Evolutionary conservation across 352 stramenopile genomes (phyloP).

Genomic region (Globisporangium emineosum): DNA sequence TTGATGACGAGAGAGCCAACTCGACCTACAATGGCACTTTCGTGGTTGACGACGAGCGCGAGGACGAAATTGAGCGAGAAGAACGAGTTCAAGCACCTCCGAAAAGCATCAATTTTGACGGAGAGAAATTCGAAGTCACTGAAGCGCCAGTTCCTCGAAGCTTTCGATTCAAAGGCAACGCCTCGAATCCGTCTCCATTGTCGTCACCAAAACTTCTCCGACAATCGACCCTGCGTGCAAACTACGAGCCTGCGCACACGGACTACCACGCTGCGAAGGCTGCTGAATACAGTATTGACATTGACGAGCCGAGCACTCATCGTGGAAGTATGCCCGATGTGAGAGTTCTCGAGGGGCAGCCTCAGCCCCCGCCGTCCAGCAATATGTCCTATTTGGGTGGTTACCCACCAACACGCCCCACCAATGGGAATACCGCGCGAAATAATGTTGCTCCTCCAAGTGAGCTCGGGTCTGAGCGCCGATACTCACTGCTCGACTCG

Average conservation of each 20-base stretch:
- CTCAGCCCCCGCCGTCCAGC: conserved; percentile 3
- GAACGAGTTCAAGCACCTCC: conserved; percentile 31
- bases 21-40: conserved; percentile 52
- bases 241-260: conserved; percentile 60
- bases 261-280: conserved; percentile 77
- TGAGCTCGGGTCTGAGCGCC: conserved; percentile 41
- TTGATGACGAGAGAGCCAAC: conserved; percentile 45
- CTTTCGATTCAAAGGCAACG: conserved; percentile 64
- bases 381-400: conserved; percentile 1
- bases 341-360: conserved; percentile 15
- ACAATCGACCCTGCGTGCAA: conserved; percentile 59
- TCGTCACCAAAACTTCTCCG: conserved; percentile 36
- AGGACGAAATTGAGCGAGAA: conserved; percentile 20
- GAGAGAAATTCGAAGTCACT: conserved; percentile 45
- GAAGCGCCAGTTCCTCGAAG: conserved; percentile 50
- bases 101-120: conserved; percentile 71
- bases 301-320: conserved; percentile 24
- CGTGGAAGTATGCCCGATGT: conserved; percentile 41
- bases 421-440: conserved; percentile 1
- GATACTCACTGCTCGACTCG: conserved; percentile 69
- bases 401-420: conserved; percentile 2
- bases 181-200: conserved; percentile 31
- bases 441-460: conserved; percentile 15
- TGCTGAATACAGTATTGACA: conserved; percentile 61
- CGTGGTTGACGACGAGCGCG: conserved; percentile 43